Percentiles rank a stretch among this genome's conserved stretches.
Evolutionary conservation across 306 rosid genomes (phyloP).

Genomic region (Fragaria nilgerrensis): DNA sequence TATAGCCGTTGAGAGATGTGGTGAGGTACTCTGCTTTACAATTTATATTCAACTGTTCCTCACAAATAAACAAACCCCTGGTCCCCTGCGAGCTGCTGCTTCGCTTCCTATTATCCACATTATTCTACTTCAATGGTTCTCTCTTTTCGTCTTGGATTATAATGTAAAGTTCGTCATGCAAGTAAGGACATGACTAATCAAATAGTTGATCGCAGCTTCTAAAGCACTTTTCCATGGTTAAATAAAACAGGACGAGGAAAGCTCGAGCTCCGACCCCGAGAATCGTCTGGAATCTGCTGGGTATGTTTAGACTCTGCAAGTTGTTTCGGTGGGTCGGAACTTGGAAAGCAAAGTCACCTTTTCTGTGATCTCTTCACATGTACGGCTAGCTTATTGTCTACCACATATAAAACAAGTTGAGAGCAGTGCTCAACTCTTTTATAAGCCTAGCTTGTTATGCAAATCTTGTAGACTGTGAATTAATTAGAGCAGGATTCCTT

Average conservation of each 20-base stretch:
- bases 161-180: not conserved
- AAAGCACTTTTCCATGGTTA: not conserved
- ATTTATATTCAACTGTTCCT: not conserved
- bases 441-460: too few species aligned
- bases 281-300: not conserved
- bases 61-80: not conserved
- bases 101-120: not conserved
- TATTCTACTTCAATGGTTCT: not conserved
- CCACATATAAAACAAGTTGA: too few species aligned
- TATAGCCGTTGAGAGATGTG: slow-evolving; percentile 2
- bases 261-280: not conserved
- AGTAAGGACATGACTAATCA: not conserved
- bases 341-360: not conserved
- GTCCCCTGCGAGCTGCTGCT: not conserved
- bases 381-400: not conserved
- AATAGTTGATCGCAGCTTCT: not conserved
- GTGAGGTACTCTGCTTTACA: not conserved
- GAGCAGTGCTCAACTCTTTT: too few species aligned
- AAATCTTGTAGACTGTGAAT: too few species aligned
- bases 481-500: too few species aligned
- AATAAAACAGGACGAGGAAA: not conserved
- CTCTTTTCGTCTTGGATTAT: not conserved
- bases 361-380: not conserved
- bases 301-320: not conserved
- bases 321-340: not conserved